Percentiles rank a stretch among this genome's conserved stretches.
phyloP scores from a whole-genome alignment of 169 alveolate genomes.

The Perkinsus marinus region DNA sequence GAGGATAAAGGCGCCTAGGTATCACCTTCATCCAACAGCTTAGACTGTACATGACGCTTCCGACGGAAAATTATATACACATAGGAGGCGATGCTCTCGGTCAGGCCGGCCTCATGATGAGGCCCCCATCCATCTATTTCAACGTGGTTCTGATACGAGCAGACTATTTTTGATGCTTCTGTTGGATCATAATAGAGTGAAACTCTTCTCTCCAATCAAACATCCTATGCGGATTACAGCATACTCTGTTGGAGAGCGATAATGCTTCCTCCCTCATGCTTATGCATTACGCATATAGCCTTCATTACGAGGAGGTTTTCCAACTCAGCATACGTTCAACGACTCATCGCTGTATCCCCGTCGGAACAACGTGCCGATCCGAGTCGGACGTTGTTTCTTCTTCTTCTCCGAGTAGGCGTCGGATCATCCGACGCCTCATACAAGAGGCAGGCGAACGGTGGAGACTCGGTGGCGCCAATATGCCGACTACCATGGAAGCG shows the following conservation, averaged over 20 bases:
- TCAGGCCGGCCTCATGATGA: neutral
- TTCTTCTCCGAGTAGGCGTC: too few relatives aligned
- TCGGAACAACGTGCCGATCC: neutral
- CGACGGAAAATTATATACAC: neutral
- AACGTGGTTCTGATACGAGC: neutral
- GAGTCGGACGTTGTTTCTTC: too few relatives aligned
- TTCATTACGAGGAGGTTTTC: neutral
- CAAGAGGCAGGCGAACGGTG: neutral
- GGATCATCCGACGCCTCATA: neutral
- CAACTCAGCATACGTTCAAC: neutral
- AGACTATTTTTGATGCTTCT: neutral
- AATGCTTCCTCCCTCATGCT: neutral
- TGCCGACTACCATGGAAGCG: neutral
- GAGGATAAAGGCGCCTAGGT: too few relatives aligned
- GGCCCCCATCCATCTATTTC: neutral
- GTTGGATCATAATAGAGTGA: neutral
- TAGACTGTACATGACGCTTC: neutral
- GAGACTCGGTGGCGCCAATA: neutral
- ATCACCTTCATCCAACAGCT: neutral
- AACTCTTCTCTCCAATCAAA: neutral
- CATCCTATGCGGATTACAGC: neutral
- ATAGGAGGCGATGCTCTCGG: neutral
- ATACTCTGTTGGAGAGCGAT: neutral
- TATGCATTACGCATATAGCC: neutral
- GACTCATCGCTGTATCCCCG: neutral